phyloP scores from a whole-genome alignment of 495 filamentous ascomycete genomes.

The Glutinoglossum americanum region DNA sequence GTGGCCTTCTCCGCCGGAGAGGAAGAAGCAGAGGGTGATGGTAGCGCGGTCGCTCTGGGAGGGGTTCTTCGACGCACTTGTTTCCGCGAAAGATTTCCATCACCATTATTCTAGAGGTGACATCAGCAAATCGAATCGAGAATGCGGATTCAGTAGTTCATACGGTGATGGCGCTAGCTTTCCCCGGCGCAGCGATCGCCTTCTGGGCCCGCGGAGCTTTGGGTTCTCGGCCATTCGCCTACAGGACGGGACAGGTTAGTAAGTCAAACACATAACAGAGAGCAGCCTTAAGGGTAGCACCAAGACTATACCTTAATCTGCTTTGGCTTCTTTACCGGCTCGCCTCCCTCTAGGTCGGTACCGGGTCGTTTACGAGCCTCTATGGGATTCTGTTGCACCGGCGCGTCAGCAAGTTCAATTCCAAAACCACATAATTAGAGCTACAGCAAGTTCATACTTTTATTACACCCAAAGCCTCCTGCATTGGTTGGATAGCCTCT shows the following conservation, averaged over 20 bases:
- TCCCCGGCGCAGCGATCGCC: neutral
- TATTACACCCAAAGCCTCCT: too few relatives aligned
- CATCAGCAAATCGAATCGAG: neutral
- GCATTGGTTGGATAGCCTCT: too few relatives aligned
- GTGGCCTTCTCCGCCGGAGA: neutral
- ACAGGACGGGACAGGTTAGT: neutral
- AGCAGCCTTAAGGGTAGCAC: too few relatives aligned
- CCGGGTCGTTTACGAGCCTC: neutral
- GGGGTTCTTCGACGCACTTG: neutral
- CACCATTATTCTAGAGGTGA: neutral
- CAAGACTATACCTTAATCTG: neutral
- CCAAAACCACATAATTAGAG: neutral
- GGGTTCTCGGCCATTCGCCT: neutral
- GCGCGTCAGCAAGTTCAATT: neutral
- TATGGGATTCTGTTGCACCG: neutral
- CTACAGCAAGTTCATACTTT: neutral
- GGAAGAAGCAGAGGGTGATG: neutral
- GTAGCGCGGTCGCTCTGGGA: neutral
- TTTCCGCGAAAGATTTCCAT: neutral
- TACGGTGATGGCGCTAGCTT: too few relatives aligned
- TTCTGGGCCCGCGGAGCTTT: neutral
- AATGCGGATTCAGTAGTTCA: too few relatives aligned
- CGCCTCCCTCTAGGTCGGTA: neutral
- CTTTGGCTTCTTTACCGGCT: neutral
- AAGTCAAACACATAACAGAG: neutral